Evolutionary conservation across 192 early-diverging fungal species (phyloP), one percentile per base, ranked within the genome.

Genomic region (Cetraspora pellucida): DNA sequence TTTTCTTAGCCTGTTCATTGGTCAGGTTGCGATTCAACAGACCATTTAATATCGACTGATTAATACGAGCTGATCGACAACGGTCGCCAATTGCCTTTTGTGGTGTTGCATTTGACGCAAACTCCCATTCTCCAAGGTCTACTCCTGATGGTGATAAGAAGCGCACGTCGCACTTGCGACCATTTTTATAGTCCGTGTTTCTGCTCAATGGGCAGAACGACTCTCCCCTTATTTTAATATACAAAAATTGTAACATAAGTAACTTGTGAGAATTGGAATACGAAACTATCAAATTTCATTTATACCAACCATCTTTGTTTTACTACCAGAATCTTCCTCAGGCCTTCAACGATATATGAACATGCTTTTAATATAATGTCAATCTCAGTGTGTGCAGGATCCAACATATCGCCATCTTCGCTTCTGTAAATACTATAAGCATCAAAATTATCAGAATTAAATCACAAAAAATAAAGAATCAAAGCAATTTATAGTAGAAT

Each of bases 1-100:
- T 74, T n/a, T 61, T 31, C 25, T 74, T 74, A 19, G 19, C 73
- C 44, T 78, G 77, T 46, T 68, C 52, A 30, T 78, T 55, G 43
- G 21, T 60, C 7, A 69, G 59, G 31, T 78, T 78, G 46, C 21
- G 28, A 52, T 72, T 13, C 21, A 78, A 46, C 30, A 78, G 64
- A 30, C 50, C n/a, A 57, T 78, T 78, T n/a, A 78, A 73, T n/a
- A 78, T 78, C 10, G 70, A 73, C 47, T 78, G 59, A 50, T 72
- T 78, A 49, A 72, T 61, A 43, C 43, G 37, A 64, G 47, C 45
- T 3, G 25, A 75, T 25, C 19, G 43, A 28, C 57, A 74, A 25
- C 37, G 19, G 25, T 74, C 58, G 30, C 47, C 47, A 75, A 75
- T 75, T 5, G 23, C 2, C 23, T 75, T 75, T n/a, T 31, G 19